Evolutionary conservation across 2,329 filamentous ascomycete genomes (phyloP).

Genomic region (Lomentospora prolificans): DNA sequence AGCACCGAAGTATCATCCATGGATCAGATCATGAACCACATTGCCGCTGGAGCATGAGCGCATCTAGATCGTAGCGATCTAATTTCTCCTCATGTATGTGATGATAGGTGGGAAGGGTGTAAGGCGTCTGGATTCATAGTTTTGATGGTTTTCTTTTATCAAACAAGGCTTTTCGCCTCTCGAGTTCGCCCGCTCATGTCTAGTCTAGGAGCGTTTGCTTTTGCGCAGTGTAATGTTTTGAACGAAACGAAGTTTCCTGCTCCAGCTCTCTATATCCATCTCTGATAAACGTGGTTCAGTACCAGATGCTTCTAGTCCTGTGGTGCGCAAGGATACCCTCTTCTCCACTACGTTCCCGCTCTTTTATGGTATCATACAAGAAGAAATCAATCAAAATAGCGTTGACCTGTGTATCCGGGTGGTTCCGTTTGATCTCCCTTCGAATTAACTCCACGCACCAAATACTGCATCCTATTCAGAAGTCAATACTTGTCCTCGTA

Average conservation of each 20-base stretch:
- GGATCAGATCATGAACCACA: constrained; percentile 33
- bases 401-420: constrained; percentile 67
- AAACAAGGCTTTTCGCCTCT: neutral
- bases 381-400: constrained; percentile 96
- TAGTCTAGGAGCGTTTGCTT: neutral
- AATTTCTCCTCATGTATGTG: neutral
- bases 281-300: constrained; percentile 25
- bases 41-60: neutral
- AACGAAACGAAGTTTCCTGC: too few relatives aligned
- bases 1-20: constrained; percentile 57
- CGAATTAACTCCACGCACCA: constrained; percentile 90
- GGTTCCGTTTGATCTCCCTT: constrained; percentile 63
- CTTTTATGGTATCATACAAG: constrained; percentile 89
- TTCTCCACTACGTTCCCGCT: constrained; percentile 54
- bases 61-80: neutral
- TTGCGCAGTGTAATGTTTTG: neutral
- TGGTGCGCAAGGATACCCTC: constrained; percentile 66
- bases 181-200: neutral
- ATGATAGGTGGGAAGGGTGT: neutral
- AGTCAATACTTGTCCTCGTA: too few relatives aligned
- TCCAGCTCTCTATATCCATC: neutral
- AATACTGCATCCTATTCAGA: constrained; percentile 65
- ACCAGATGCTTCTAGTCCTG: constrained; percentile 90
- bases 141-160: neutral
- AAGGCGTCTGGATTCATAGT: neutral